Percentiles rank a stretch among this genome's conserved stretches.
Evolutionary conservation across 2,329 filamentous ascomycete genomes (phyloP).

Genomic region (Diplocarpon rosae): DNA sequence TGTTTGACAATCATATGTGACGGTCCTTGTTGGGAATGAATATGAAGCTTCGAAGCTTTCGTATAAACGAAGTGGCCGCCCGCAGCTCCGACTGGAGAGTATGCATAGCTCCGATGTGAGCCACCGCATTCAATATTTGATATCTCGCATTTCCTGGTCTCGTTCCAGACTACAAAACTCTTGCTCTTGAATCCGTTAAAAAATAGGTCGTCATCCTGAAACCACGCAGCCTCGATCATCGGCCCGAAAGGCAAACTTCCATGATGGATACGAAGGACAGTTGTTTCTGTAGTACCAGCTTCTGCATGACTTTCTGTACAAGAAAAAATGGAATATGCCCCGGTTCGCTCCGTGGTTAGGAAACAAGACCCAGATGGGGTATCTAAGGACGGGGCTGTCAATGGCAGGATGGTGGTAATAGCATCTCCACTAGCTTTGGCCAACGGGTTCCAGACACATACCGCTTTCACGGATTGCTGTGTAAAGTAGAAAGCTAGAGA

Average conservation of each 20-base stretch:
- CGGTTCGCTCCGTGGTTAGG: constrained; percentile 66
- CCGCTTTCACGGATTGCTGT: constrained; percentile 9
- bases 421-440: constrained; percentile 38
- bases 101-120: constrained; percentile 67
- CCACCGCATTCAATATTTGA: constrained; percentile 73
- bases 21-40: constrained; percentile 30
- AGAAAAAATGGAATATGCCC: constrained; percentile 55
- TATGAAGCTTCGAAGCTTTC: constrained; percentile 45
- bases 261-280: constrained; percentile 47
- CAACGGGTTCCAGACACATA: constrained; percentile 12
- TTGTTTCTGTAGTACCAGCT: constrained; percentile 1
- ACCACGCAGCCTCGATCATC: constrained; percentile 63
- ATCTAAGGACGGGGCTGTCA: too few species aligned
- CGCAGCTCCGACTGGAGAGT: constrained; percentile 16
- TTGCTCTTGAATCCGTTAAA: constrained; percentile 75
- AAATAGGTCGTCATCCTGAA: constrained; percentile 47
- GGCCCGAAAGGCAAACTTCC: constrained; percentile 60
- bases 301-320: not conserved
- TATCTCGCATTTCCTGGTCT: constrained; percentile 57
- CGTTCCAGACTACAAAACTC: constrained; percentile 73
- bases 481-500: constrained; percentile 37
- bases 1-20: constrained; percentile 42
- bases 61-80: constrained; percentile 60
- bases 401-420: constrained; percentile 59
- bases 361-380: too few species aligned